Conservation (phyloP, 2,329 filamentous ascomycete genomes). For the Emydomyces testavorans region DNA sequence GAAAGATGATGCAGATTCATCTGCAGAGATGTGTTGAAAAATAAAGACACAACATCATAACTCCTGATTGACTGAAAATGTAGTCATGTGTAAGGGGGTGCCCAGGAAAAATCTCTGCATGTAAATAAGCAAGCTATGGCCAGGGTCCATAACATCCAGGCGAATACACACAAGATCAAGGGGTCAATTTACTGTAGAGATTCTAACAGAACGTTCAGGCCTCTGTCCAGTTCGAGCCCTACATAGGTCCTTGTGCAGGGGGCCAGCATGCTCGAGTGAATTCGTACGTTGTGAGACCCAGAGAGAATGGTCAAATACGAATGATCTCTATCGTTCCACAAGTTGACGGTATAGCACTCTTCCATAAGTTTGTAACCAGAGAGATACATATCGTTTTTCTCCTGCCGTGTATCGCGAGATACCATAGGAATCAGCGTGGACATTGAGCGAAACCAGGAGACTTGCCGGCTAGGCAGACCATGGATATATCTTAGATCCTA, state of each 20-base stretch:
- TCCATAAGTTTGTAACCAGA: neutral
- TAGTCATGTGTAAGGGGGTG: no score
- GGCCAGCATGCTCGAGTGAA: neutral
- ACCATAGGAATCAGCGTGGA: neutral
- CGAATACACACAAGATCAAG: no score
- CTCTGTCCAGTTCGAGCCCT: neutral
- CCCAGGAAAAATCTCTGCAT: no score
- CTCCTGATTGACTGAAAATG: no score
- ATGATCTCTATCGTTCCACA: neutral
- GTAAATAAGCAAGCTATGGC: no score
- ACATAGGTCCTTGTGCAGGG: neutral
- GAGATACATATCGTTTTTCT: neutral
- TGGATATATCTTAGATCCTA: neutral
- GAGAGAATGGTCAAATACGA: neutral
- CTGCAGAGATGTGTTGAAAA: no score
- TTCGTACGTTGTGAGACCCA: neutral
- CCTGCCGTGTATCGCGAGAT: conserved; percentile 3
- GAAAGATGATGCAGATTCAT: no score
- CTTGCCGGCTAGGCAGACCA: neutral
- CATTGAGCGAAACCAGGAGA: neutral
- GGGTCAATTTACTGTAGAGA: no score
- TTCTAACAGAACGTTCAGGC: no score
- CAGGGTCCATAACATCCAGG: no score
- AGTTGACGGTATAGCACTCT: neutral
- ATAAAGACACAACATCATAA: no score